These are phyloP conservation scores for Blumeria hordei DNA, from an alignment of 2,329 filamentous ascomycete species.

Conservation along the genomic window DNA sequence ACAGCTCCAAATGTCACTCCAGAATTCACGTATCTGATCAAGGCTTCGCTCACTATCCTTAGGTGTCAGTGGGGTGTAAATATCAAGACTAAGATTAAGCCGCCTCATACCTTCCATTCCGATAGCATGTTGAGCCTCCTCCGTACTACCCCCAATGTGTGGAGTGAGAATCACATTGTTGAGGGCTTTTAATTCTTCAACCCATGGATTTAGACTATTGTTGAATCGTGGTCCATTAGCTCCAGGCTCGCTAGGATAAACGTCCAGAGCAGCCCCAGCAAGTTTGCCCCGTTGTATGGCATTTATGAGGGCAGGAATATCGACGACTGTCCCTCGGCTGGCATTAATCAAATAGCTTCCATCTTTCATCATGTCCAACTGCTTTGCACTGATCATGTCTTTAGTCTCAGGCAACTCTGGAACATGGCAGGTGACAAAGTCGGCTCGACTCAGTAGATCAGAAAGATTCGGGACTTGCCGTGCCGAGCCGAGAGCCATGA, in stretches of 20 bases:
- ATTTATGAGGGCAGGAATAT: slow-evolving; percentile 77
- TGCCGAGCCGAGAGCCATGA: slow-evolving; percentile 83
- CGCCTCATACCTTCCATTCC: slow-evolving; percentile 49
- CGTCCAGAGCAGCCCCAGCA: slow-evolving; percentile 85
- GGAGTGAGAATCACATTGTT: slow-evolving; percentile 91
- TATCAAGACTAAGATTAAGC: slow-evolving; percentile 2
- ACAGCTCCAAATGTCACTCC: slow-evolving; percentile 78
- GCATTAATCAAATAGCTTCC: slow-evolving; percentile 93
- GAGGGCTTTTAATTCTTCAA: slow-evolving; percentile 57
- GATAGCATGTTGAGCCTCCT: slow-evolving; percentile 91
- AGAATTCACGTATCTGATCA: slow-evolving; percentile 90
- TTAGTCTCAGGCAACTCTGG: slow-evolving; percentile 82
- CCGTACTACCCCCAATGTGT: slow-evolving; percentile 91
- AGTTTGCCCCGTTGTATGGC: slow-evolving; percentile 69
- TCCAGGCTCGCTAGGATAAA: slow-evolving; percentile 81
- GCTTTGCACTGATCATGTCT: slow-evolving; percentile 60
- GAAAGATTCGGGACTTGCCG: slow-evolving; percentile 60
- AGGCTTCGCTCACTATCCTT: slow-evolving; percentile 45
- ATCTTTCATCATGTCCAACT: slow-evolving; percentile 75
- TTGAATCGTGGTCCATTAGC: slow-evolving; percentile 93
- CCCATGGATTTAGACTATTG: slow-evolving; percentile 60
- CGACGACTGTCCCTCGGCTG: slow-evolving; percentile 76
- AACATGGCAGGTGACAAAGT: slow-evolving; percentile 89
- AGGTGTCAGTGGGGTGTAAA: background rate
- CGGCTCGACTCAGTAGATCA: slow-evolving; percentile 50